Percentiles rank a stretch among this genome's conserved stretches.
Evolutionary conservation across 1,284 basidiomycete species (phyloP).

Genomic region (Ustilago shanxiensis): DNA sequence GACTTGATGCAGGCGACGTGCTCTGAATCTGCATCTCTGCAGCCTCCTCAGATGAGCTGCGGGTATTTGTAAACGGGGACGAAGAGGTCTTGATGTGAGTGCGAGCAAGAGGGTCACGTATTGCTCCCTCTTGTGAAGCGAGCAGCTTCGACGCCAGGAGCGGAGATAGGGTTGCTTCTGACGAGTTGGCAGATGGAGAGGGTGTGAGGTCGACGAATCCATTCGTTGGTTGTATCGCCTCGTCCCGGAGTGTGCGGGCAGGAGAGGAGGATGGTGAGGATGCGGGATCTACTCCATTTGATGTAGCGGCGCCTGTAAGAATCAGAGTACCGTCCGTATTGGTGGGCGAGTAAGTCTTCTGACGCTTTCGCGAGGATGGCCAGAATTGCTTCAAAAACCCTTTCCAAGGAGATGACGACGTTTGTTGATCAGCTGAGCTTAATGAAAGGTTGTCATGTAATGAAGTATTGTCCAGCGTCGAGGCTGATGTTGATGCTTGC

Average conservation of each 20-base stretch:
- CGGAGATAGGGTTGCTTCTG: background rate
- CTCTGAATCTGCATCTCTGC: slow-evolving; percentile 23
- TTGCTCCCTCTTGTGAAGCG: slow-evolving; percentile 32
- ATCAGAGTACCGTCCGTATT: background rate
- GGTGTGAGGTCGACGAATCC: slow-evolving; percentile 33
- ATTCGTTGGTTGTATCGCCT: slow-evolving; percentile 5
- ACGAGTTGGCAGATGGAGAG: background rate
- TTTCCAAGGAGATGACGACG: too few species aligned
- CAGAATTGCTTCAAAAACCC: too few species aligned
- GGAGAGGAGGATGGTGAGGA: background rate
- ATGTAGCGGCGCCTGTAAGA: background rate
- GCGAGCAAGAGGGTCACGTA: slow-evolving; percentile 38
- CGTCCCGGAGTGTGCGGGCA: background rate
- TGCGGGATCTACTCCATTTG: background rate
- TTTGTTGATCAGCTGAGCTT: too few species aligned
- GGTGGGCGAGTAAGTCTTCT: background rate
- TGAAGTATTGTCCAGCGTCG: background rate
- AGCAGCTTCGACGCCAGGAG: background rate
- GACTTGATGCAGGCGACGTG: slow-evolving; percentile 17
- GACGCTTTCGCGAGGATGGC: slow-evolving; percentile 8
- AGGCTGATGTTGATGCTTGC: slow-evolving; percentile 14
- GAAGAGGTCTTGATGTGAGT: slow-evolving; percentile 6
- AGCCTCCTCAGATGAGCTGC: slow-evolving; percentile 34
- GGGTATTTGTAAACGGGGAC: slow-evolving; percentile 12
- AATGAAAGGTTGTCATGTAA: too few species aligned